These are phyloP conservation scores for Paecilomyces fulvus DNA, from an alignment of 2,329 filamentous ascomycete species.

Conservation along the genomic window DNA sequence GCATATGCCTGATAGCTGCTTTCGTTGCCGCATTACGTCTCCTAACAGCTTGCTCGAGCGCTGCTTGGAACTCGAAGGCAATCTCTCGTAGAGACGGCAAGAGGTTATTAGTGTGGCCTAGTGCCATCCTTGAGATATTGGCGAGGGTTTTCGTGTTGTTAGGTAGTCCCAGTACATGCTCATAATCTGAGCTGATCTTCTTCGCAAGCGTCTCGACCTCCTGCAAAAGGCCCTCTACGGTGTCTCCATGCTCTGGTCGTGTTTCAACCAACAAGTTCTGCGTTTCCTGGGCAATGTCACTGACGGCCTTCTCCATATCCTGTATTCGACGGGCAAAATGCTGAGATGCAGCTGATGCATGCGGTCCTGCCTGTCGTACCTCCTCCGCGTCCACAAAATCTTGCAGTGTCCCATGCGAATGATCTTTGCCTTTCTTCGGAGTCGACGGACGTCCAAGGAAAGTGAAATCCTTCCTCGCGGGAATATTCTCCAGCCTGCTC, in stretches of 20 bases:
- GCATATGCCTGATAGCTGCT: slow-evolving; percentile 67
- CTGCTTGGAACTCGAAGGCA: slow-evolving; percentile 45
- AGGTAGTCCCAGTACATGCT: slow-evolving; percentile 62
- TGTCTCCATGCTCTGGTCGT: slow-evolving; percentile 50
- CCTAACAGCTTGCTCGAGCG: slow-evolving; percentile 45
- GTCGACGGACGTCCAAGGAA: slow-evolving; percentile 33
- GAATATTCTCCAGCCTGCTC: slow-evolving; percentile 30
- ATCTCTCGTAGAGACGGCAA: slow-evolving; percentile 53
- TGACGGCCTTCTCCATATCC: slow-evolving; percentile 53
- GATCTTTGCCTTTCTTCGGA: slow-evolving; percentile 35
- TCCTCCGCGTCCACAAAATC: slow-evolving; percentile 69
- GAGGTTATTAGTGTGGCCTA: slow-evolving; percentile 55
- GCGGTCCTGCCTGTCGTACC: slow-evolving; percentile 61
- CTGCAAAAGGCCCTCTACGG: slow-evolving; percentile 61
- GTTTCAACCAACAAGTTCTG: slow-evolving; percentile 26
- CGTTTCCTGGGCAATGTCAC: slow-evolving; percentile 52
- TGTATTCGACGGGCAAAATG: slow-evolving; percentile 53
- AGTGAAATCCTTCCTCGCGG: slow-evolving; percentile 36
- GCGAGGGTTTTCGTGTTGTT: slow-evolving; percentile 57
- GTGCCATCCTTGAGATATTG: slow-evolving; percentile 55
- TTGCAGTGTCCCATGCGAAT: slow-evolving; percentile 52
- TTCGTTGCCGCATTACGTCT: slow-evolving; percentile 60
- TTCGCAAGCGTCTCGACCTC: slow-evolving; percentile 80
- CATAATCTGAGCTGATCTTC: slow-evolving; percentile 81
- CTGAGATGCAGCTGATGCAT: slow-evolving; percentile 50